Percentiles rank a stretch among this genome's conserved stretches.
phyloP scores from a whole-genome alignment of 2,329 filamentous ascomycete genomes.

The Trichoderma polysporum region DNA sequence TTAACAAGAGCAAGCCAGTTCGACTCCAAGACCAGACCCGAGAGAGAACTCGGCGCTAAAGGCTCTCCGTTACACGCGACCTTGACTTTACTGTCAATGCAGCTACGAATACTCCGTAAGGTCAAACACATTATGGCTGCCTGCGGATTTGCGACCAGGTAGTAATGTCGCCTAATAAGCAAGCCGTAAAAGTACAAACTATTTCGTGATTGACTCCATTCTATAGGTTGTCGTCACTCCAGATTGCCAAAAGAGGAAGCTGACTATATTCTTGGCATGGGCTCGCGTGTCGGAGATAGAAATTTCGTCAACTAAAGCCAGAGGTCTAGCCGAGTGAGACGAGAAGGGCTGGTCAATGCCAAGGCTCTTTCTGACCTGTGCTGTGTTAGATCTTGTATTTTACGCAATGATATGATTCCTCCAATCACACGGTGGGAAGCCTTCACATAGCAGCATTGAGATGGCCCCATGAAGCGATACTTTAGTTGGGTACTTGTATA shows the following conservation, averaged over 20 bases:
- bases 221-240: not conserved
- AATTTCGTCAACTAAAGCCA: not conserved
- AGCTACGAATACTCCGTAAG: not conserved
- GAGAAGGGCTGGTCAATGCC: not conserved
- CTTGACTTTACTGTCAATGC: too few species aligned
- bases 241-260: constrained; percentile 8
- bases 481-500: not conserved
- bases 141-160: not conserved
- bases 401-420: constrained; percentile 10
- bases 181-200: not conserved
- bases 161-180: not conserved
- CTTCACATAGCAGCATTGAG: not conserved
- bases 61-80: not conserved
- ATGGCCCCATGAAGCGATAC: not conserved
- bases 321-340: not conserved
- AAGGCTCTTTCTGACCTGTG: not conserved
- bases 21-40: not conserved
- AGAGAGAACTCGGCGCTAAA: not conserved
- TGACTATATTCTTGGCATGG: constrained; percentile 11
- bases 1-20: too few species aligned
- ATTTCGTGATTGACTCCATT: not conserved
- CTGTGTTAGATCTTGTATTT: not conserved
- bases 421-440: not conserved
- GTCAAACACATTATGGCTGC: not conserved
- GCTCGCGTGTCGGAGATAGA: not conserved